These are phyloP conservation scores for Ricinus communis DNA, from an alignment of 345 rosid genomes.

Conservation along the genomic window DNA sequence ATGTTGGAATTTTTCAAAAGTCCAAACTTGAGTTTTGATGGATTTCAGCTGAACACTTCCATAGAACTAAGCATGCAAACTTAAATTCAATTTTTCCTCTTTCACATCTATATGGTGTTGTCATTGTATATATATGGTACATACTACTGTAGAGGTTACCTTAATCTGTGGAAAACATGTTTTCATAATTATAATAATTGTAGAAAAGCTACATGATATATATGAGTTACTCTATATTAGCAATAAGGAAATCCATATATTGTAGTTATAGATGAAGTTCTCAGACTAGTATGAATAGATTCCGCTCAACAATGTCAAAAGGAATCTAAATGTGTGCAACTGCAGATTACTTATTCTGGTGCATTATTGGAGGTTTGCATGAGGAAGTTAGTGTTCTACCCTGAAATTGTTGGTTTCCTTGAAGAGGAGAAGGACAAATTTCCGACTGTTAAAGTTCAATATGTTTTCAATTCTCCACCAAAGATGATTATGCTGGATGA, in stretches of 20 bases:
- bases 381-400: slow-evolving; percentile 91
- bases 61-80: neutral
- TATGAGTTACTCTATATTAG: neutral
- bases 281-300: neutral
- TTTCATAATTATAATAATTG: neutral
- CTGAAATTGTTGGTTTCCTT: slow-evolving; percentile 81
- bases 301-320: neutral
- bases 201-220: neutral
- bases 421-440: slow-evolving; percentile 91
- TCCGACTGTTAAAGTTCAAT: slow-evolving; percentile 67
- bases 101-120: neutral
- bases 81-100: neutral
- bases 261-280: neutral
- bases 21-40: neutral
- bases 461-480: slow-evolving; percentile 88
- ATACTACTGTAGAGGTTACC: neutral
- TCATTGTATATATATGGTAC: neutral
- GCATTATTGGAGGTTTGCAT: slow-evolving; percentile 85
- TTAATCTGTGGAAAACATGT: neutral
- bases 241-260: neutral
- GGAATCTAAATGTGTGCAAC: slow-evolving; percentile 12
- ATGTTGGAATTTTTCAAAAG: neutral
- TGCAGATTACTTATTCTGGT: slow-evolving; percentile 78
- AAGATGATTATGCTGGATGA: slow-evolving; percentile 89
- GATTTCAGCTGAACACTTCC: neutral